These are phyloP conservation scores for Ceratocystis cubensis DNA, from an alignment of 2,329 filamentous ascomycete species.

Conservation along the genomic window DNA sequence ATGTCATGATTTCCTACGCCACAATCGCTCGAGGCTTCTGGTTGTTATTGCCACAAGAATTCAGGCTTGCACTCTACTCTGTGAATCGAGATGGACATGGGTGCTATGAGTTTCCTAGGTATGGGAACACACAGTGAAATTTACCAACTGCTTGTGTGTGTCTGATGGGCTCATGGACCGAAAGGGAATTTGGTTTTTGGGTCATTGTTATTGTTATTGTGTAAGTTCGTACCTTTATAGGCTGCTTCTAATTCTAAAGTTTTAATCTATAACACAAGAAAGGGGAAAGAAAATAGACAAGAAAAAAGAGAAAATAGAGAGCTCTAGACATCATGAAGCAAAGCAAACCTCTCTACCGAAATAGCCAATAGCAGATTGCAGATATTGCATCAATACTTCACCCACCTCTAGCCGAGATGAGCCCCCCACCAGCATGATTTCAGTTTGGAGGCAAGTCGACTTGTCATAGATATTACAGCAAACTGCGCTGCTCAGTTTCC, in stretches of 20 bases:
- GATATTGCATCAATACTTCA: not conserved
- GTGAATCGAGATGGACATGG: not conserved
- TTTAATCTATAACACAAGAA: not conserved
- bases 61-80: not conserved
- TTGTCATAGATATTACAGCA: not conserved
- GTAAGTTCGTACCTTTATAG: not conserved
- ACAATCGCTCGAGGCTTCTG: not conserved
- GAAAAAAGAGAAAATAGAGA: not conserved
- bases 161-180: too few species aligned
- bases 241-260: not conserved
- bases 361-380: not conserved
- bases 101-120: too few species aligned
- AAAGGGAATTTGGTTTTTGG: too few species aligned
- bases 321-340: not conserved
- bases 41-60: too few species aligned
- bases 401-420: not conserved
- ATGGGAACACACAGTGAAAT: too few species aligned
- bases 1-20: not conserved
- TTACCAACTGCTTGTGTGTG: too few species aligned
- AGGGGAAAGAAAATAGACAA: not conserved
- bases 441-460: not conserved
- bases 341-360: not conserved
- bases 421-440: not conserved
- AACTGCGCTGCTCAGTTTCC: constrained; percentile 13
- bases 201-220: too few species aligned